Evolutionary conservation across 73 alveolate genomes (phyloP), one percentile per base, ranked within the genome.

Genomic region (Symbiodinium pilosum): DNA sequence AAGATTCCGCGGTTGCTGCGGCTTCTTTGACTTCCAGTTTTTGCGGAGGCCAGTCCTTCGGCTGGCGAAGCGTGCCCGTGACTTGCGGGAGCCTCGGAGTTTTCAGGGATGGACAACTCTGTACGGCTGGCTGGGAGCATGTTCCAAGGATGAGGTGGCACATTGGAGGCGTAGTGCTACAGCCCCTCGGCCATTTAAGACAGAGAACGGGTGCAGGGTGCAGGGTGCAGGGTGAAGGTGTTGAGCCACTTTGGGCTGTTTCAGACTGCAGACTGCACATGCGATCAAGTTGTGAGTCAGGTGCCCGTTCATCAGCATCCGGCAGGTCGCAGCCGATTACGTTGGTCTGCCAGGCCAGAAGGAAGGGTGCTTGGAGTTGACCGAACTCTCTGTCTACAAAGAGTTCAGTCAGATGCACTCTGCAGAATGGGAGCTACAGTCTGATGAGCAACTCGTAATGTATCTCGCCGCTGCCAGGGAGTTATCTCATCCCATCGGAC

Each of bases 271-370:
- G 68, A 2, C 68, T 51, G 12, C 68, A n/a, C n/a, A n/a, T n/a
- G n/a, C 68, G 59, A 14, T 47, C 59, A 9, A 47, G 59, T 47
- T 47, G 59, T 6, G 14, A 47, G 59, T 14, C 59, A 87, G 94
- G 94, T 87, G 94, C 40, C 94, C 94, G 64, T 87, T 87, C 41
- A 87, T 56, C 59, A 87, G 94, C 73, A 64, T 87, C 73, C 94
- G 94, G n/a, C 94, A 87, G 69, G 94, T 87, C 54, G 94, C 94
- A 20, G 94, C 94, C 20, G 94, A 87, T 43, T 87, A 87, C 43
- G 94, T 38, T 8, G 94, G 94, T 34, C 84, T 87, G 6, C 84
- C 94, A 87, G 94, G 94, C 40, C 24, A 26, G 75, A 56, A 56
- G 59, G 59, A 14, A 47, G 59, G 59, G 59, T 14, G 59, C 59